Evolutionary conservation across 2,329 filamentous ascomycete species (phyloP), one percentile per base, ranked within the genome.

Genomic region (Diaporthe velutina): DNA sequence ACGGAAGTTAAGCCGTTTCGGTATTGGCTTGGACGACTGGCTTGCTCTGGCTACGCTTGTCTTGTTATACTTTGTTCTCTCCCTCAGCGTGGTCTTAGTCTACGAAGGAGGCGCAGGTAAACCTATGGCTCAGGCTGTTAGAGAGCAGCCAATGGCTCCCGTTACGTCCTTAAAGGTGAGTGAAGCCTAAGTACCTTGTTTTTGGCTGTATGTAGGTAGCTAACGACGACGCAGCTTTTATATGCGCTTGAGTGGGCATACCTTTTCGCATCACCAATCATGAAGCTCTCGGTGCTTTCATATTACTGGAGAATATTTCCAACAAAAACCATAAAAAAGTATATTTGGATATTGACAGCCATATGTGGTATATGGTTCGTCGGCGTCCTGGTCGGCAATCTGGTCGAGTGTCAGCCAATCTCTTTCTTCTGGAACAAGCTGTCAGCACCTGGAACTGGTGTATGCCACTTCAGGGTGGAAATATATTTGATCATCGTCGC

Each of bases 401-500:
- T 68, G 17, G 64, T 68, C 33, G 64, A 68, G 48, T 68, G 64
- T 10, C 64, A 54, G 33, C 64, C 64, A 15, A 68, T 68, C n/a
- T 68, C 64, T 33, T 68, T 54, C 64, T 68, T 68, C 35, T 68
- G 64, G 64, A 68, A 35, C 48, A 68, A 68, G 50, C 22, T 68
- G n/a, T 68, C 64, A 40, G 45, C 45, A 40, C 48, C 48, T 1
- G 64, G 64, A 0, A 54, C 45, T 2, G 64, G 64, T 4, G 17
- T 68, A 4, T 68, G 64, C 17, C 48, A 68, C 13, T 68, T 68
- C 25, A 15, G 64, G 13, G 48, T 68, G 4, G 64, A 68, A 9
- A 17, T 68, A 2, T 68, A 68, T 28, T 33, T 68, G 45, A 68
- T 68, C 17, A 68, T 68, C 48, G 35, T 68, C 48, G 64, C 64